Base-by-base conservation (phyloP, 139 green algal species). In the Micractinium conductrix region DNA sequence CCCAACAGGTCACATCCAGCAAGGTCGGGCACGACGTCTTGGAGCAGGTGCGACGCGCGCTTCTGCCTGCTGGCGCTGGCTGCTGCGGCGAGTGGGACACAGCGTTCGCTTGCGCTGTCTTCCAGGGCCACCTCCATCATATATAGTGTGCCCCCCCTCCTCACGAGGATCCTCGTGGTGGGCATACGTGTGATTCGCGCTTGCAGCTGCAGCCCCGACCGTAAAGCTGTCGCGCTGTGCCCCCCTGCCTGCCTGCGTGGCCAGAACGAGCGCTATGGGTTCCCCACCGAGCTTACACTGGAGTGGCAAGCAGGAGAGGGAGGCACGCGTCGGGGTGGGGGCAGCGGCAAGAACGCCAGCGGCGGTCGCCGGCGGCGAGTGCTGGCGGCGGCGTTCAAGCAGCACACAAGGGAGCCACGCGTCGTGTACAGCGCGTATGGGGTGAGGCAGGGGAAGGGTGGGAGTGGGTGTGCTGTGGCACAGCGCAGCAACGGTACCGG, bases 391-490 rank as follows among this genome's bases (percentile, higher is more conserved):
- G 38, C 12, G 3, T 84, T 62, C 40, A 58, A 30, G 35, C 6
- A 28, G 37, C 22, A 40, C 7, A 35, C 48, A 3, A 10, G 19
- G 8, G 2, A 9, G 7, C 1, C 17, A 7, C 48, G 10, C 22
- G 63, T 80, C 40, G 82, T 82, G 35, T 70, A 87, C 58, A 83
- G 71, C 4, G 71, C 82, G 0, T 87, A 87, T 33, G 82, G 82
- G 38, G 76, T 82, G 58, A 73, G 70, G 16, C 12, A 58, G 10
- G 48, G 48, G 48, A 58, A 58, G 48, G 10, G 48, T 58, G 48
- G 48, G 48, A 58, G 48, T 58, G 48, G 48, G 10, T 58, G 48
- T 58, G 48, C 48, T 58, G 48, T 24, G 48, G 16, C 12, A 16
- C 10, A 24, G 48, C 48, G 48, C 16, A 58, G 12, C 48, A 58